Percentiles rank a stretch among this genome's conserved stretches.
These are phyloP conservation scores for Candida oleophila DNA, from an alignment of 805 yeast species.

Conservation along the genomic window DNA sequence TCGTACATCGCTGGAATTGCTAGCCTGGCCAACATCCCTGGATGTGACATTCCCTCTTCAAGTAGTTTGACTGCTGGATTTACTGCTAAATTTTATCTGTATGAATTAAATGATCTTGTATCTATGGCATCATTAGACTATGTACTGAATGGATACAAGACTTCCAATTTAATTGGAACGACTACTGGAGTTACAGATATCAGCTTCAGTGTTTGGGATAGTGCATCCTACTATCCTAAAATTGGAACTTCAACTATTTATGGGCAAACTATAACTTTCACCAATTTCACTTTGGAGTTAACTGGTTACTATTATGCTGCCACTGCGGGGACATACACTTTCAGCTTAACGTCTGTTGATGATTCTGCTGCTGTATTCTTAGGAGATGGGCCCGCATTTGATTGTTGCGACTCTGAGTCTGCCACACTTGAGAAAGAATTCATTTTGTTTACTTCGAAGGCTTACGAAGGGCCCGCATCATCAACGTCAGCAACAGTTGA, in stretches of 20 bases:
- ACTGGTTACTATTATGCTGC: conserved; percentile 22
- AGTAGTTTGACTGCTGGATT: background rate
- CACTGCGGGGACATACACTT: conserved; percentile 23
- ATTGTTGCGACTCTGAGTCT: too few species aligned
- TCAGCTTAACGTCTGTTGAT: conserved; percentile 23
- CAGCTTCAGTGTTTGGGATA: too few species aligned
- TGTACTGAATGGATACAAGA: background rate
- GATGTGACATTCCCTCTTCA: background rate
- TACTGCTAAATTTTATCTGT: background rate
- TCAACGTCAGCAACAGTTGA: background rate
- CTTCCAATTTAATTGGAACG: background rate
- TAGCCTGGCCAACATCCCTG: background rate
- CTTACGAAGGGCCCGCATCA: background rate
- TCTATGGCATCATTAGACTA: background rate
- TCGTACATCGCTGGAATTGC: too few species aligned
- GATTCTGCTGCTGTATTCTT: conserved; percentile 29
- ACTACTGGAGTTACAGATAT: background rate
- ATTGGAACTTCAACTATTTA: background rate
- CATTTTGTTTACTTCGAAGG: background rate
- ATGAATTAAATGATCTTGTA: background rate
- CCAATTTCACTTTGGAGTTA: conserved; percentile 20
- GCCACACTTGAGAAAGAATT: background rate
- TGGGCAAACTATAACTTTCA: background rate
- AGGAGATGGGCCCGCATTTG: conserved; percentile 28
- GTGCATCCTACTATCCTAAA: background rate